Base-by-base conservation (phyloP, 179 eudicot species). In the Heliamphora pulchella region DNA sequence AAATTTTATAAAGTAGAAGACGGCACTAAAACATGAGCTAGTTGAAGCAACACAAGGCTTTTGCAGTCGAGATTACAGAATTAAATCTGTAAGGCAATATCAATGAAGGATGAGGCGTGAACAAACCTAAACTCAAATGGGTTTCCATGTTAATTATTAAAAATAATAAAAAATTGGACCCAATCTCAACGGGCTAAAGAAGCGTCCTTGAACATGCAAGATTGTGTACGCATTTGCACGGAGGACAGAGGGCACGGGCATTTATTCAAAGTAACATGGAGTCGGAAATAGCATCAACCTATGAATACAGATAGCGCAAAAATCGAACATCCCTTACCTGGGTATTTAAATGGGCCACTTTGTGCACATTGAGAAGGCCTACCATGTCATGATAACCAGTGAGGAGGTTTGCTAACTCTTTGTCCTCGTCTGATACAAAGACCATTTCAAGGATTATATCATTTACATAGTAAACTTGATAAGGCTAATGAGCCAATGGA, bases 321-420 rank as follows among this genome's bases (percentile, higher is more conserved):
- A 58, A 8, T 31, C 18, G 75, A 5, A 13, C 15, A 53, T 10
- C 14, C 6, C 61, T 8, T 87, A 91, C 97, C 96, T 93, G 98
- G 15, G 97, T 91, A 78, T 91, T 95, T 62, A 91, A 76, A 81
- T 94, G 86, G 31, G 93, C 97, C 63, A 95, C 94, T 87, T 94
- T 95, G 79, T 93, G 97, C 59, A 95, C 83, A 78, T 87, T 87
- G 71, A 94, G 97, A 68, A 94, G 93, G 84, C 98, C 98, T 83
- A 94, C 88, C 97, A 94, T 94, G 74, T 95, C 98, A 73, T 90
- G 88, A 82, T 95, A 95, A 82, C 98, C 97, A 53, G 97, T 93
- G 50, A 95, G 97, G 67, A 93, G 93, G 82, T 85, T 89, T 0
- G 94, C 89, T 75, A 93, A 83, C 81, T 94, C 98, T 87, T 93